Conservation (phyloP, 345 rosid genomes). For the Citropsis articulata region DNA sequence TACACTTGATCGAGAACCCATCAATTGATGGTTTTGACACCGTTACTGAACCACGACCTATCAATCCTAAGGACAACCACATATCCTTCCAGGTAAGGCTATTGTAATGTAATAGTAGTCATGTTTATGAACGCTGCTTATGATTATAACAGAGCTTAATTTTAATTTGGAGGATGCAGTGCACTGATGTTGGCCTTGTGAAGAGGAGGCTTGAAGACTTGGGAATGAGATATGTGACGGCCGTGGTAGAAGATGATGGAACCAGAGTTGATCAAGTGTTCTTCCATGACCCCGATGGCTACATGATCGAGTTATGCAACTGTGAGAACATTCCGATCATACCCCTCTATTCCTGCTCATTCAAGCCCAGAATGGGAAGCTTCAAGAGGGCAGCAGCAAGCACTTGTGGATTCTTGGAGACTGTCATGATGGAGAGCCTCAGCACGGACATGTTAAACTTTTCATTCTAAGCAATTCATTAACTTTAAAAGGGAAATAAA, state of each 20-base stretch:
- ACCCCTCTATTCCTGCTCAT: conserved; percentile 41
- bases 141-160: neutral
- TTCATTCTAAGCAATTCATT: conserved; percentile 30
- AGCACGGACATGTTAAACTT: conserved; percentile 60
- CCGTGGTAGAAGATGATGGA: conserved; percentile 50
- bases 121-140: neutral
- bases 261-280: conserved; percentile 50
- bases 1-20: conserved; percentile 60
- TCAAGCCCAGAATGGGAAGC: conserved; percentile 28
- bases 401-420: conserved; percentile 49
- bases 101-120: neutral
- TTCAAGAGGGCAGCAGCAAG: conserved; percentile 34
- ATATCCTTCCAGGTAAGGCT: conserved; percentile 49
- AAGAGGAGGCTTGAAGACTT: conserved; percentile 45
- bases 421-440: conserved; percentile 51
- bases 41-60: conserved; percentile 34
- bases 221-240: conserved; percentile 49
- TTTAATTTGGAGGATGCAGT: conserved; percentile 21
- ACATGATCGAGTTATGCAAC: conserved; percentile 61
- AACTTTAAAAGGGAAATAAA: neutral
- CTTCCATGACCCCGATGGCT: conserved; percentile 67
- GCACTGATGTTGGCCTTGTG: conserved; percentile 45
- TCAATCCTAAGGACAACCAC: conserved; percentile 62
- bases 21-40: conserved; percentile 38
- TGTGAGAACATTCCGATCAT: conserved; percentile 50